Base-by-base conservation (phyloP, 768 basidiomycete genomes). In the Naganishia onofrii region DNA sequence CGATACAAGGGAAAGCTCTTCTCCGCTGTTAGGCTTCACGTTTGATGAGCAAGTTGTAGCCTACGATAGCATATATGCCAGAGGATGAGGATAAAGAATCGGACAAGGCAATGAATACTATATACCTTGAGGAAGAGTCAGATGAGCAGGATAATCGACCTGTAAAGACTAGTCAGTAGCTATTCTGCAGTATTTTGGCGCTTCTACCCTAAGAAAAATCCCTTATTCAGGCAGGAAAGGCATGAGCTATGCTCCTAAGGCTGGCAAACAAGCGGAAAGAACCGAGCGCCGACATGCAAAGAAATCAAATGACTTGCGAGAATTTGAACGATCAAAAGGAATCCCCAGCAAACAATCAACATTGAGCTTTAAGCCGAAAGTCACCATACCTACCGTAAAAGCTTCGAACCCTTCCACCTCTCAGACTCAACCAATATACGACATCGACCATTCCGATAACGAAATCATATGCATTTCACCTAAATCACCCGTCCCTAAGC, bases 31-130 rank as follows among this genome's bases (percentile, higher is more conserved):
- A 23, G 23, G 8, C n/a, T 53, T 6, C 52, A 23, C 15, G 52
- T 53, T 23, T 53, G 52, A 23, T 53, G 52, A 53, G 52, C 52
- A 53, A 42, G 42, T 42, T 36, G 42, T 42, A 42, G 42, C 42
- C 42, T 15, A 7, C 2, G 42, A 42, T 42, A 42, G 42, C 42
- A 7, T 53, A 53, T 15, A 29, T 53, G n/a, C n/a, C 52, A 3
- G 52, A 53, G n/a, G 6, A 23, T 23, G 52, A 53, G n/a, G 52
- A 29, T 23, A 53, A 4, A 53, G n/a, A n/a, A 23, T 3, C 15
- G 2, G 10, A 17, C 15, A 23, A 29, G 52, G n/a, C 3, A 36
- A 36, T 36, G 34, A 36, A 36, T n/a, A n/a, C n/a, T n/a, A n/a
- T n/a, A n/a, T n/a, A n/a, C n/a, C n/a, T n/a, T 52, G 5, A 17